Base-by-base conservation (phyloP, 1,284 basidiomycete genomes). In the Vanrija sp. region DNA sequence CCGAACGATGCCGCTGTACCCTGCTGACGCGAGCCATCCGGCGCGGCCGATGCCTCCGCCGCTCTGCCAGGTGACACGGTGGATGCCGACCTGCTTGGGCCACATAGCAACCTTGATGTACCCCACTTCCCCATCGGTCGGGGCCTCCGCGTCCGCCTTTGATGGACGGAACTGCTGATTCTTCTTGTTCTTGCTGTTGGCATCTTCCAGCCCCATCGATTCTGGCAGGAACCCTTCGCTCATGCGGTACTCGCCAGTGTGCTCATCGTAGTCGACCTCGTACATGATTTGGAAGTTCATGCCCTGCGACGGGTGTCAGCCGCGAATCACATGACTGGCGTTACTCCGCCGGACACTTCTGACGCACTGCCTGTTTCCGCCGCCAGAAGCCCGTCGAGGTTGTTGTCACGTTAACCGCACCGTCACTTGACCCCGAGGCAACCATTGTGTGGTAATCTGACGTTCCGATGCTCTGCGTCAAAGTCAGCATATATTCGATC, bases 371-470 rank as follows among this genome's bases (percentile, higher is more conserved):
- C 47, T 55, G 60, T 40, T 66, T 60, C 18, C 56, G 58, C 7
- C 67, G 58, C 51, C 57, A 64, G 40, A 61, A 67, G 3, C 72
- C 73, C 2, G 43, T 34, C 26, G 64, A 56, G 18, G 51, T 52
- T 16, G 59, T 59, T 1, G 55, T 46, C 0, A 75, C 10, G 3
- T 66, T 67, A 81, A 88, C 66, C 1, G 84, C 81, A 0, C 94
- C 94, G 73, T 97, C 92, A 1, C 89, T 84, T 3, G 86, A 85
- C 5, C 86, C 88, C 6, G 87, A 82, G 0, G 87, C 88, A 10
- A 94, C 73, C 68, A 91, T 88, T 6, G 90, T 85, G 67, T 97
- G 93, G 67, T 87, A 89, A 51, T 93, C 88, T 0, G 91, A 94
- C 1, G 85, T 80, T 49, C 80, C 78, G 15, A 94, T 72, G 56